Base-by-base conservation (phyloP, 495 filamentous ascomycete species). In the Talaromyces adpressus region DNA sequence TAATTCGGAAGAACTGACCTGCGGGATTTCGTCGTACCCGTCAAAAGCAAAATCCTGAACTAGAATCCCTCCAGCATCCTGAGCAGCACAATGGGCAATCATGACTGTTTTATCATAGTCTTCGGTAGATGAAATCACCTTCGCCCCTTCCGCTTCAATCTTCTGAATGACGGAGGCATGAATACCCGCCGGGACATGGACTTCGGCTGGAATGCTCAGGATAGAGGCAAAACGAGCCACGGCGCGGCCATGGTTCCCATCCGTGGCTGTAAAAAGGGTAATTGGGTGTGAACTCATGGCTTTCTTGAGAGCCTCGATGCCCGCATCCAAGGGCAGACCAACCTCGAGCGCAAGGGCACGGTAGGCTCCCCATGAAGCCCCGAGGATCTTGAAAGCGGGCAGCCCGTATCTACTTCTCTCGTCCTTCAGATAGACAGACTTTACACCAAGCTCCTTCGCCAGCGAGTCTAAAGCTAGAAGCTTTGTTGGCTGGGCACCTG, bases 361-460 rank as follows among this genome's bases (percentile, higher is more conserved):
- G 65, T 84, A 86, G 53, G 80, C 77, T 0, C 82, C 87, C 88
- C 87, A 93, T n/a, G 86, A 87, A 0, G 90, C 89, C 8, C 89
- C 90, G 0, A 91, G 81, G 45, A 90, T 86, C 70, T 92, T 92
- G 80, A 91, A 92, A 0, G 88, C 81, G 0, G 89, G 87, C 1
- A 93, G 81, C 1, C 87, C 82, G 63, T 86, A 78, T 27, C 85
- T 76, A 59, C 71, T 69, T 54, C 78, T 83, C 66, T 88, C 84
- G 66, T 87, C 81, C 67, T 89, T 87, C 57, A 88, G 69, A 63
- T 81, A 75, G 49, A 90, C 76, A 12, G 78, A 66, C 0, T 72
- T 71, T 20, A 90, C 70, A 0, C 81, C 81, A 1, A 89, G 73
- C n/a, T 85, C 77, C 5, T 71, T 62, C 5, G 87, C 85, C 12